Conservation (phyloP, 202 grass and related monocot species). For the Panicum virgatum region DNA sequence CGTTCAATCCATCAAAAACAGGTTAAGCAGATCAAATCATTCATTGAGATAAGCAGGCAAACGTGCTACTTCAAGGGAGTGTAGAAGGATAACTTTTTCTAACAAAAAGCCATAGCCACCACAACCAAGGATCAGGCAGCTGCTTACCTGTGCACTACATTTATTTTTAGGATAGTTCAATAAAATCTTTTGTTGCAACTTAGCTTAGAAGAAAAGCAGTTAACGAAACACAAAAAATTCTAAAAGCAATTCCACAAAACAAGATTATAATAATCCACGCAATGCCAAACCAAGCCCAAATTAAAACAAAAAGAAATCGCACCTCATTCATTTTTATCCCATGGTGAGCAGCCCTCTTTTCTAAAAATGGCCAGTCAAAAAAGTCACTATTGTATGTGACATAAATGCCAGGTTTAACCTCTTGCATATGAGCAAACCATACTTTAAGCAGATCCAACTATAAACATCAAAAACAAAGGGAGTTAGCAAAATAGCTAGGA, state of each 20-base stretch:
- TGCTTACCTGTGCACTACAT: not conserved
- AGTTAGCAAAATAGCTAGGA: conserved; percentile 34
- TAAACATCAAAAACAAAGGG: conserved; percentile 27
- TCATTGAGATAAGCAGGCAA: not conserved
- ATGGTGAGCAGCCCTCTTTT: conserved; percentile 93
- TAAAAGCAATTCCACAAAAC: not conserved
- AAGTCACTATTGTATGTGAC: conserved; percentile 98
- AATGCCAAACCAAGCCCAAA: not conserved
- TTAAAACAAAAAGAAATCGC: conserved; percentile 5
- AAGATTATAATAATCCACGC: not conserved
- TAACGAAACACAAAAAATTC: not conserved
- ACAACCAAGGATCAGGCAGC: not conserved
- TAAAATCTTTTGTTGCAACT: not conserved
- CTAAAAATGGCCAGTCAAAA: conserved; percentile 98
- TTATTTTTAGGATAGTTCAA: not conserved
- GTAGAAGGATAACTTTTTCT: not conserved
- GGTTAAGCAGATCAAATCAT: not conserved
- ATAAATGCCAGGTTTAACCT: conserved; percentile 97
- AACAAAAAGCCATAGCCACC: not conserved
- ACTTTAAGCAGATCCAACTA: conserved; percentile 86
- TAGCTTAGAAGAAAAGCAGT: not conserved
- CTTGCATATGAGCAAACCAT: conserved; percentile 99
- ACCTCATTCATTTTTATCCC: conserved; percentile 93
- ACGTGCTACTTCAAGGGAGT: not conserved
- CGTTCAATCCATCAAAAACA: not conserved